phyloP scores from a whole-genome alignment of 1,139 yeast genomes.

The Blastobotrys malaysiensis region DNA sequence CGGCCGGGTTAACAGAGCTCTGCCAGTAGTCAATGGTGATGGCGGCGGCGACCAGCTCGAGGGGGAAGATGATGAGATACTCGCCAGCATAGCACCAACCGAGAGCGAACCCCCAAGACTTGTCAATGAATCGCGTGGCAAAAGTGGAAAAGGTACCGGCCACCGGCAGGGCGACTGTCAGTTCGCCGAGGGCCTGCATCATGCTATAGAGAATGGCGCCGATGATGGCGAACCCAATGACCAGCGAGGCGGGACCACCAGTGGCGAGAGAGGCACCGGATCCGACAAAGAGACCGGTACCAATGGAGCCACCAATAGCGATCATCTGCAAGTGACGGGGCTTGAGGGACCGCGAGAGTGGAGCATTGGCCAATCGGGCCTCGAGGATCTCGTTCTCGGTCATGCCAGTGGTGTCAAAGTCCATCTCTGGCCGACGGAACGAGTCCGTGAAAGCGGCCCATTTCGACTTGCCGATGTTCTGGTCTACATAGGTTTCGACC shows the following conservation, averaged over 20 bases:
- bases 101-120: constrained; percentile 69
- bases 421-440: constrained; percentile 25
- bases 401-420: constrained; percentile 21
- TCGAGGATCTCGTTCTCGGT: constrained; percentile 28
- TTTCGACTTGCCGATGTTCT: constrained; percentile 2
- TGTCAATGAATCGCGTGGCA: constrained; percentile 53
- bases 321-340: constrained; percentile 74
- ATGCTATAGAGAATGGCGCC: constrained; percentile 46
- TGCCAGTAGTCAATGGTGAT: constrained; percentile 65
- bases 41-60: constrained; percentile 73
- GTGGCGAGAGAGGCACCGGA: constrained; percentile 50
- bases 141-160: constrained; percentile 57
- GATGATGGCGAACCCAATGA: constrained; percentile 45
- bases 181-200: constrained; percentile 55
- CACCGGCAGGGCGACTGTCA: constrained; percentile 57
- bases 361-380: constrained; percentile 50
- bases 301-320: constrained; percentile 84
- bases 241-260: constrained; percentile 65
- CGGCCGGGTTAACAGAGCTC: constrained; percentile 50
- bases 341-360: constrained; percentile 59
- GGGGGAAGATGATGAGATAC: constrained; percentile 70
- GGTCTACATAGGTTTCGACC: not conserved
- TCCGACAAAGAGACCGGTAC: constrained; percentile 69
- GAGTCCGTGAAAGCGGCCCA: constrained; percentile 27
- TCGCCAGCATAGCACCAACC: constrained; percentile 73